A percentile compares a stretch with the other conserved stretches of the same genome.
Conservation (phyloP, 108 stramenopile species). For the Fragilaria crotonensis region DNA sequence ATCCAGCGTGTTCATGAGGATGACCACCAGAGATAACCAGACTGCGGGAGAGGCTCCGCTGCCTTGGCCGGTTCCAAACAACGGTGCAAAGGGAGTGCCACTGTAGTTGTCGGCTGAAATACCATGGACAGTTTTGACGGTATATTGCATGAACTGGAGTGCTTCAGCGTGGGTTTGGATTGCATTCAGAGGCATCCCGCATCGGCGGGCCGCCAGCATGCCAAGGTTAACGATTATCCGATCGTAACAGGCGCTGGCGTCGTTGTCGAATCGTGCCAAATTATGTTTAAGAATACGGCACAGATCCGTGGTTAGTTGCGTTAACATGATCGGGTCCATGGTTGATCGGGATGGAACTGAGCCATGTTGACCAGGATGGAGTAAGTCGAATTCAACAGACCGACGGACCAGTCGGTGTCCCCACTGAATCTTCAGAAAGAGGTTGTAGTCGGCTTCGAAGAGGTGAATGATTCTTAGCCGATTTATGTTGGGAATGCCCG, state of each 20-base stretch:
- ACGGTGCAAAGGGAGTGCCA: background rate
- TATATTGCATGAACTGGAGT: too few relatives aligned
- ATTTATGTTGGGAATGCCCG: conserved; percentile 1
- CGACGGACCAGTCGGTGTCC: background rate
- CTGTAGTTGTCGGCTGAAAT: background rate
- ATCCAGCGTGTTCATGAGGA: too few relatives aligned
- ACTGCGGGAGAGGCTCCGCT: too few relatives aligned
- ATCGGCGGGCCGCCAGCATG: too few relatives aligned
- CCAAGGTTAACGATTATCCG: too few relatives aligned
- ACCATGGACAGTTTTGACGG: too few relatives aligned
- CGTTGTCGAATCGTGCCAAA: background rate
- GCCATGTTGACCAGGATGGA: background rate
- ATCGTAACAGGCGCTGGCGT: too few relatives aligned
- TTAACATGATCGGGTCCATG: background rate
- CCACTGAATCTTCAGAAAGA: background rate
- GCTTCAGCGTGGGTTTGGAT: too few relatives aligned
- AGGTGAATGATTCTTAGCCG: conserved; percentile 10
- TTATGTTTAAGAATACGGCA: background rate
- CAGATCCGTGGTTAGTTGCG: background rate
- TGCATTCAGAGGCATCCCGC: too few relatives aligned
- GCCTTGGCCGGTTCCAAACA: background rate
- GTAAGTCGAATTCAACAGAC: background rate
- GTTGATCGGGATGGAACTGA: background rate
- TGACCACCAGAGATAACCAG: too few relatives aligned
- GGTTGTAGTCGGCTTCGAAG: conserved; percentile 9